Evolutionary conservation across 768 basidiomycete species (phyloP).

Genomic region (Guyanaporus albipodus): DNA sequence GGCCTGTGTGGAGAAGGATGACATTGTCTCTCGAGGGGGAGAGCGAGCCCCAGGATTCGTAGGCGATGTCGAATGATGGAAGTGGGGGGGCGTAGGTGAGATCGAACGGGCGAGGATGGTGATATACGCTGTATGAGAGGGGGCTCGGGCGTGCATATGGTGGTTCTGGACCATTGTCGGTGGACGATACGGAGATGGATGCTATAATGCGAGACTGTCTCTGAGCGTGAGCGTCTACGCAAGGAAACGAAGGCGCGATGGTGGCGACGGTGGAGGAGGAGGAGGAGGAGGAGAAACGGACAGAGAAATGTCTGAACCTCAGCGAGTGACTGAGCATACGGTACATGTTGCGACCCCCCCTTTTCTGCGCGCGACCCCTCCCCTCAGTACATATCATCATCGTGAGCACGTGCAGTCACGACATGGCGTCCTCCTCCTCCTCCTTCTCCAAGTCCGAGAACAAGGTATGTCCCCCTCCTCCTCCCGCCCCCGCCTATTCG

Average conservation of each 20-base stretch:
- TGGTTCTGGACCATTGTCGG: slow-evolving; percentile 70
- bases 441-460: slow-evolving; percentile 20
- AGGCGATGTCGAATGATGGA: slow-evolving; percentile 80
- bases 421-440: not conserved
- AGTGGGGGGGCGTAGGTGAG: slow-evolving; percentile 61
- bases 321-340: not conserved
- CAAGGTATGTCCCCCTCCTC: slow-evolving; percentile 27
- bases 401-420: too few relatives aligned
- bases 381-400: too few relatives aligned
- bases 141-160: slow-evolving; percentile 80
- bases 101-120: slow-evolving; percentile 56
- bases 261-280: not conserved
- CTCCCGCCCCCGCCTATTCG: not conserved
- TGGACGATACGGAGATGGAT: not conserved
- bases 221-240: slow-evolving; percentile 77
- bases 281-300: too few relatives aligned
- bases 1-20: slow-evolving; percentile 92
- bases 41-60: slow-evolving; percentile 97
- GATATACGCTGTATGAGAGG: slow-evolving; percentile 65
- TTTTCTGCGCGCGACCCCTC: too few relatives aligned
- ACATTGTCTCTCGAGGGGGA: slow-evolving; percentile 76
- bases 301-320: not conserved
- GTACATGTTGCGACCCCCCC: not conserved
- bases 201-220: slow-evolving; percentile 54
- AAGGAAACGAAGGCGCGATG: slow-evolving; percentile 47